Base-by-base conservation (phyloP, 768 basidiomycete species). In the Candolleomyces efflorescens region DNA sequence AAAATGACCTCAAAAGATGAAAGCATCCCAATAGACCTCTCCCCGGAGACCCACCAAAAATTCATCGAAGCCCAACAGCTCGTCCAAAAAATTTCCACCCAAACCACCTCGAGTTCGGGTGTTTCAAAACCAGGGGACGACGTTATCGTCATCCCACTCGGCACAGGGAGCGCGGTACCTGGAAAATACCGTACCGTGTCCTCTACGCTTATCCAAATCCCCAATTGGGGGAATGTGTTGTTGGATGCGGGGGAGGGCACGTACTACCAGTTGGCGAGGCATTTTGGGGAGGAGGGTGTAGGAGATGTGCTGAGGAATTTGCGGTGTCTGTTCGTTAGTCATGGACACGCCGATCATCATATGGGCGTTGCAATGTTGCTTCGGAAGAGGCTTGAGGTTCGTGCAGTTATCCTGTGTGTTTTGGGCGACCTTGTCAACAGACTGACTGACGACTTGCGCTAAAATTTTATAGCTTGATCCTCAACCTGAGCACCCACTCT, bases 301-400 rank as follows among this genome's bases (percentile, higher is more conserved):
- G 82, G 82, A 78, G 67, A 83, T 12, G 76, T 87, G 13, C 73
- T 94, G 53, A 75, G 85, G n/a, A 75, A 88, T 51, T 69, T 94
- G 12, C 87, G 82, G 64, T 85, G 90, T 66, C 80, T 98, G 38
- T 97, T 87, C 69, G 77, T 96, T 59, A 93, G 90, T 60, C 96
- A 98, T 68, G 81, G 89, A 63, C 96, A 97, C 65, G 95, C 82
- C 0, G 96, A 98, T 66, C 96, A 98, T 69, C 95, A 97, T 67
- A 80, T 89, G 41, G 95, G 96, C 7, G 69, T 95, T 36, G 79
- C 86, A 0, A 83, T 85, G 58, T 73, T 98, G 7, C 75, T 98
- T 17, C 75, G 82, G 0, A 82, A 86, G 73, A 80, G 96, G 55
- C 80, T 78, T 53, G 73, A 76, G 71, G 95, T 93, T 59, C 12